A percentile compares a stretch with the other conserved stretches of the same genome.
phyloP scores from a whole-genome alignment of 1,139 yeast species.

The Hemisphaericaspora lyxosophila region DNA sequence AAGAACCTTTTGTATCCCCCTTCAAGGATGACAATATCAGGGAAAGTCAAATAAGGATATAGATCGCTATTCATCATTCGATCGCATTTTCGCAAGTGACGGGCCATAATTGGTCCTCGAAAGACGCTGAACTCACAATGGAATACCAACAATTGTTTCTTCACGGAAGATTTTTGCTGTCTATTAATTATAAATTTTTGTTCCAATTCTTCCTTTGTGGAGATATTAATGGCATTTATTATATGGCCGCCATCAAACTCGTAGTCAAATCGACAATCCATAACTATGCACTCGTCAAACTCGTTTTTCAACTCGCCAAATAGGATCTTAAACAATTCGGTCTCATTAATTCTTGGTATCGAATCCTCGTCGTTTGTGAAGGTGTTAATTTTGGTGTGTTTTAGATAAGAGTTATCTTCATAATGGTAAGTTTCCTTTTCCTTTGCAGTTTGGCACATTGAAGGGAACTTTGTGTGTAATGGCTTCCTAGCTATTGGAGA shows the following conservation, averaged over 20 bases:
- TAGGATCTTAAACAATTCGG: conserved; percentile 62
- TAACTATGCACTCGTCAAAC: conserved; percentile 61
- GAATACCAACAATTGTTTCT: conserved; percentile 62
- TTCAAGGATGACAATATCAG: conserved; percentile 82
- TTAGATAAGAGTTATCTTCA: conserved; percentile 41
- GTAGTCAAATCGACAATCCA: conserved; percentile 91
- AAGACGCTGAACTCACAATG: conserved; percentile 94
- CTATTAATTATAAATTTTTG: conserved; percentile 36
- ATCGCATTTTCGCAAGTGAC: conserved; percentile 80
- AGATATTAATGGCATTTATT: conserved; percentile 73
- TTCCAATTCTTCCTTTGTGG: conserved; percentile 69
- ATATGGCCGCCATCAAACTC: conserved; percentile 94
- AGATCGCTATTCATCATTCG: conserved; percentile 67
- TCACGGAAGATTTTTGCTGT: neutral
- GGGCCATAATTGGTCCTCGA: conserved; percentile 91
- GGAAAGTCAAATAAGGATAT: conserved; percentile 81
- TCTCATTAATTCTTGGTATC: conserved; percentile 71
- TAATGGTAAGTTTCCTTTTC: conserved; percentile 31
- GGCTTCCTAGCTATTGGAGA: conserved; percentile 12
- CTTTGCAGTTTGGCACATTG: conserved; percentile 56
- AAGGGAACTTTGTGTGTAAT: conserved; percentile 41
- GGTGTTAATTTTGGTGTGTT: conserved; percentile 43
- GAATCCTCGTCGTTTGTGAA: conserved; percentile 54
- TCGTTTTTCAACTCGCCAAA: conserved; percentile 52
- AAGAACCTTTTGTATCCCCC: conserved; percentile 89